Base-by-base conservation (phyloP, 352 stramenopile species). In the Globisporangium spinosum region DNA sequence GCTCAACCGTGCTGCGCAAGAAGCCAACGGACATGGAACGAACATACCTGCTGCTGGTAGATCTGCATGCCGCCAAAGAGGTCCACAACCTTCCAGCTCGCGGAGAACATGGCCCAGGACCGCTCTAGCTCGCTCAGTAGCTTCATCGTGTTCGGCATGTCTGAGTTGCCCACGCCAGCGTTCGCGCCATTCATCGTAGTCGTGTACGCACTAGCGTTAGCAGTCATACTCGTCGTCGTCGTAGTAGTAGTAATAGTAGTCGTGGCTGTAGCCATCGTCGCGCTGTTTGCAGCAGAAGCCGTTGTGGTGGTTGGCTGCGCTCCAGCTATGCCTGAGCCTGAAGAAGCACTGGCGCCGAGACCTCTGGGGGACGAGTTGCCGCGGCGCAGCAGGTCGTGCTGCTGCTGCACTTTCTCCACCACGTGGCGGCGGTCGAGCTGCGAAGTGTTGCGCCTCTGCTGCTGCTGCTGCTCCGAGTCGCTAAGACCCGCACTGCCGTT, bases 71-170 rank as follows among this genome's bases (percentile, higher is more conserved):
- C 83, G 3, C 74, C 78, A 57, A 91, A 91, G 56, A 91, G 70
- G 55, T 91, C 83, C 64, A 85, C 79, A 53, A 89, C 83, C 54
- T 75, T 79, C 83, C 83, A 91, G 38, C 71, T 80, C 29, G 80
- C 79, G 3, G 78, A 72, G 65, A 91, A 91, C 83, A 91, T 91
- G 68, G 81, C 73, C 80, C 81, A 89, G 10, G 83, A 91, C 22
- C 73, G 71, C 69, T 91, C 83, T n/a, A 91, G 67, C 59, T 91
- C 83, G 65, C 81, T 89, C 72, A 91, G 66, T 32, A 91, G 72
- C 74, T 87, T 89, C 25, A 91, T 73, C 23, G 80, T 89, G 60
- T 65, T 84, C 8, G 83, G 77, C 29, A 84, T 71, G 34, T 76
- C 77, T 12, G 70, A 65, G 4, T 68, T 58, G 17, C 29, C 29